phyloP scores from a whole-genome alignment of 495 filamentous ascomycete genomes.

The Darksidea phi region DNA sequence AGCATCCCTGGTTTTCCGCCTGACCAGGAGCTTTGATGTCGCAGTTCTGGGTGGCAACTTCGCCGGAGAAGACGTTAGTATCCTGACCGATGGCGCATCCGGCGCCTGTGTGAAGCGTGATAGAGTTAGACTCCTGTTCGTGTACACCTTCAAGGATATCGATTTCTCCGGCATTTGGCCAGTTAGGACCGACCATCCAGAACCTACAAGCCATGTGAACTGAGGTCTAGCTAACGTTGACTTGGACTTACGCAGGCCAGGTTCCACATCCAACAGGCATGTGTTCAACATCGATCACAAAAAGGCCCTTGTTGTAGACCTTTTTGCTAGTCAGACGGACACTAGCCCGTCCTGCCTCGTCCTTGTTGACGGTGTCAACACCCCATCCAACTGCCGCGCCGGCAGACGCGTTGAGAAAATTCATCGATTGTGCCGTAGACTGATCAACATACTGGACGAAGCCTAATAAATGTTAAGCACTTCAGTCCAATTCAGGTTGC shows the following conservation, averaged over 20 bases:
- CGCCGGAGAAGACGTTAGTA: slow-evolving; percentile 29
- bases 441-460: slow-evolving; percentile 43
- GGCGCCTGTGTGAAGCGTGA: slow-evolving; percentile 42
- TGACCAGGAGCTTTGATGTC: slow-evolving; percentile 37
- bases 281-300: slow-evolving; percentile 44
- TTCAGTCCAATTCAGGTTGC: neutral
- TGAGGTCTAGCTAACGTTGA: neutral
- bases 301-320: slow-evolving; percentile 39
- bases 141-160: slow-evolving; percentile 45
- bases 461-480: slow-evolving; percentile 11
- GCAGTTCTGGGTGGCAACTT: slow-evolving; percentile 35
- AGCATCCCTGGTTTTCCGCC: slow-evolving; percentile 36
- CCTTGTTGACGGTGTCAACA: slow-evolving; percentile 39
- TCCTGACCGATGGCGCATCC: slow-evolving; percentile 35
- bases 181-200: slow-evolving; percentile 45
- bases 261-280: slow-evolving; percentile 47
- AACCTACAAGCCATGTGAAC: slow-evolving; percentile 18
- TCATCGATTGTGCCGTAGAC: slow-evolving; percentile 29
- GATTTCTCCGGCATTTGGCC: slow-evolving; percentile 45
- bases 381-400: slow-evolving; percentile 34
- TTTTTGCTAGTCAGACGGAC: slow-evolving; percentile 45
- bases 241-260: slow-evolving; percentile 39
- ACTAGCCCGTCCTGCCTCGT: slow-evolving; percentile 40
- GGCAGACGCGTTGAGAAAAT: slow-evolving; percentile 36
- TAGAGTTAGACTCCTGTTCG: slow-evolving; percentile 36